Base-by-base conservation (phyloP, 768 basidiomycete genomes). In the Trametes cinnabarina region DNA sequence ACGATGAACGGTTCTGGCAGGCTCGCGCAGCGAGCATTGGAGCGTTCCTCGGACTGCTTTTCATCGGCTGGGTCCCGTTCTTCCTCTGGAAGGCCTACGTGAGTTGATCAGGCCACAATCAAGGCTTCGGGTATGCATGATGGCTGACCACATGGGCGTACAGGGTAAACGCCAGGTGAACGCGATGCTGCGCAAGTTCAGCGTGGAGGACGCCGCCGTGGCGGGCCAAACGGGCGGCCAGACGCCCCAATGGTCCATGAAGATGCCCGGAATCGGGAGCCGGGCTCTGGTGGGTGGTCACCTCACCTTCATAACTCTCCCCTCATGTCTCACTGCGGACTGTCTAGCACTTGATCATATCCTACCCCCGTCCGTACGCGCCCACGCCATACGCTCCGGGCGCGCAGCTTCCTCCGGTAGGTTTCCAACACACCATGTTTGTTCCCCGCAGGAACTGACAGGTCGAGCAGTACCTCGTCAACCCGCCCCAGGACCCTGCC, bases 11-110 rank as follows among this genome's bases (percentile, higher is more conserved):
- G 12, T 51, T 49, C 55, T 70, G 69, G 68, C 50, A 77, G 52
- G 73, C 76, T 14, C 75, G 77, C 22, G 65, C 71, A 14, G 69
- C 74, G 34, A 66, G 70, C 19, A 58, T 79, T 34, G 75, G 63
- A 6, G 64, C 76, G 23, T 73, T 71, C 22, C n/a, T 82, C 44
- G 79, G 66, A 15, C 64, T 73, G 19, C 58, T 75, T 51, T 23
- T 77, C 23, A 39, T 81, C 48, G 72, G 82, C 65, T 66, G 71
- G 43, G 39, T 68, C 3, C 82, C 82, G 6, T 65, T 81, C 40
- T 43, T 73, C 39, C 41, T 77, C 22, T 84, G 81, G 81, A 84
- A 84, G 58, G 72, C 53, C 74, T 77, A 40, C 39, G 77, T 74
- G n/a, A 28, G 35, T 40, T n/a, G n/a, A n/a, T n/a, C n/a, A n/a